phyloP scores from a whole-genome alignment of 192 early-diverging fungal genomes.

The Coemansia sp. region DNA sequence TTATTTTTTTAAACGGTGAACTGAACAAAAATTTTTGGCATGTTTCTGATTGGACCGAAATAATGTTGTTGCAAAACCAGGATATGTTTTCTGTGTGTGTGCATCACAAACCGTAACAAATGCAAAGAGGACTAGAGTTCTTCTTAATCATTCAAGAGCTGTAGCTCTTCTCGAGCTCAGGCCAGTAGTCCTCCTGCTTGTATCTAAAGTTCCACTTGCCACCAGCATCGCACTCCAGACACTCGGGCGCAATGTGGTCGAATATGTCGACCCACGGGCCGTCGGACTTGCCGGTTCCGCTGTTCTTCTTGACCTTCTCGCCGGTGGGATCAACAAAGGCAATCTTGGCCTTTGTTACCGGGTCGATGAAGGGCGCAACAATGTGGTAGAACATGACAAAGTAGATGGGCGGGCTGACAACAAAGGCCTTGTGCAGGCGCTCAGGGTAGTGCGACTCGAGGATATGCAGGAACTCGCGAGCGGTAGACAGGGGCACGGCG shows the following conservation, averaged over 20 bases:
- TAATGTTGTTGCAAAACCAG: neutral
- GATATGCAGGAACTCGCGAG: conserved; percentile 75
- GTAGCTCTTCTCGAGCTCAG: conserved; percentile 32
- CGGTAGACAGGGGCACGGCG: conserved; percentile 66
- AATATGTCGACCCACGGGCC: conserved; percentile 36
- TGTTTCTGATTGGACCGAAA: neutral
- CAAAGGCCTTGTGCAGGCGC: conserved; percentile 63
- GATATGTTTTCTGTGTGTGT: neutral
- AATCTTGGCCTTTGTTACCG: conserved; percentile 82
- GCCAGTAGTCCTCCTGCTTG: conserved; percentile 71
- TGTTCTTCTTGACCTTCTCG: conserved; percentile 11
- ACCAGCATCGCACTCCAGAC: conserved; percentile 68
- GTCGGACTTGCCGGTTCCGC: conserved; percentile 8
- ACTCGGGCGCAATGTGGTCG: conserved; percentile 20
- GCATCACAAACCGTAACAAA: neutral
- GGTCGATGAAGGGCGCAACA: conserved; percentile 87
- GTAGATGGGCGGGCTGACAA: conserved; percentile 80
- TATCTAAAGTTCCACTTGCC: conserved; percentile 69
- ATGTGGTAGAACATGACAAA: conserved; percentile 80
- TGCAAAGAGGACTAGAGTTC: neutral
- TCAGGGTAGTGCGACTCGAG: conserved; percentile 89
- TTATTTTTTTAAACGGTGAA: neutral
- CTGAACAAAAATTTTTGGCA: neutral
- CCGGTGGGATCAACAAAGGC: conserved; percentile 72
- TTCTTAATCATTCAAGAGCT: neutral